Base-by-base conservation (phyloP, 495 filamentous ascomycete species). In the Mytilinidion resinicola region DNA sequence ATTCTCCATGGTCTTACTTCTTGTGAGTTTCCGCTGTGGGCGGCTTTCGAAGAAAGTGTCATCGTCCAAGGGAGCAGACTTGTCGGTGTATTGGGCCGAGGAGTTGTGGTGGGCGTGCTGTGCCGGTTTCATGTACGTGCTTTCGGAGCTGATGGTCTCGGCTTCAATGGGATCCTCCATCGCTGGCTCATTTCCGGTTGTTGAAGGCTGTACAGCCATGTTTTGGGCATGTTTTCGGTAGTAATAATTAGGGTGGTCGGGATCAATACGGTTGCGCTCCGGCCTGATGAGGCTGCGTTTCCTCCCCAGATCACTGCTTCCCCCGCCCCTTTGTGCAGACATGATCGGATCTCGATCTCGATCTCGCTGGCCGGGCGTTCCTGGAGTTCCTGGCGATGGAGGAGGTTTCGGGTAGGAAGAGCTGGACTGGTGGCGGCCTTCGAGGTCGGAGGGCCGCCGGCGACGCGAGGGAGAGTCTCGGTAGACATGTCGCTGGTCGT, bases 211-310 rank as follows among this genome's bases (percentile, higher is more conserved):
- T 9, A 89, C 88, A 20, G 85, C 78, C 90, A 97, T 93, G 53
- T 89, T 85, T 57, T 89, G 87, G 10, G 89, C 90, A 80, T 93
- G 89, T 67, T 96, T 86, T 39, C 88, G 83, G 70, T 97, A 97
- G 67, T 96, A 82, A 68, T 95, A 97, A 67, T 97, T 93, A 9
- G 91, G 91, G 69, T 96, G 89, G 60, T 91, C 87, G 55, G 73
- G 78, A 57, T 90, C 86, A 56, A 91, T 86, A 21, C 85, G 83
- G 58, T 84, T 85, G 53, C 95, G 82, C 68, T 99, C 93, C 3
- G 95, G 95, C 60, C 87, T 80, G 59, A 97, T 84, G 53, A 99
- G 75, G 64, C 86, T 95, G 62, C 84, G 83, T 70, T 96, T 96
- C 46, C 90, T 79, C 19, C 77, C 70, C 51, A 89, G 67, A 19